A percentile compares a stretch with the other conserved stretches of the same genome.
phyloP scores from a whole-genome alignment of 2,329 filamentous ascomycete genomes.

The Verticillium klebahnii region DNA sequence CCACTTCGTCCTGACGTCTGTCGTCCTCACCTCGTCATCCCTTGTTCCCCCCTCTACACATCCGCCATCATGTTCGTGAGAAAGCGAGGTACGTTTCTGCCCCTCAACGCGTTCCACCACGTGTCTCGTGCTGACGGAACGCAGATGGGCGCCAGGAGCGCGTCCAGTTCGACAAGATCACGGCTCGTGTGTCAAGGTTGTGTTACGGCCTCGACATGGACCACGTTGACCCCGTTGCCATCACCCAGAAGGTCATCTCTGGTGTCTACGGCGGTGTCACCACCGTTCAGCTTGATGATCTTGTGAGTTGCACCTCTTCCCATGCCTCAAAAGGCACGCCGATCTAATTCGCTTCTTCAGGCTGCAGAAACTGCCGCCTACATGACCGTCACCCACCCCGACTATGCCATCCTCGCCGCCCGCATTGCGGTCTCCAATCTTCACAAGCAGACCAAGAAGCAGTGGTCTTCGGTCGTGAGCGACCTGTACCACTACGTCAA shows the following conservation, averaged over 20 bases:
- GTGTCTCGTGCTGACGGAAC: background rate
- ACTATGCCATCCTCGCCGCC: constrained; percentile 97
- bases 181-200: constrained; percentile 91
- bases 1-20: background rate
- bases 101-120: background rate
- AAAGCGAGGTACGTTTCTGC: constrained; percentile 51
- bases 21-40: constrained; percentile 15
- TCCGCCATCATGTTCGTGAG: constrained; percentile 53
- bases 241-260: constrained; percentile 98
- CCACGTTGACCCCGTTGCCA: constrained; percentile 95
- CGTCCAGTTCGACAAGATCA: constrained; percentile 99
- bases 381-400: constrained; percentile 99
- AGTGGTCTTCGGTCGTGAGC: constrained; percentile 91
- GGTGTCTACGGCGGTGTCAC: constrained; percentile 98
- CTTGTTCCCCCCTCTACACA: constrained; percentile 11
- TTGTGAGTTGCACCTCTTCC: constrained; percentile 56
- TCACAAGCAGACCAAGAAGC: constrained; percentile 99
- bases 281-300: constrained; percentile 91
- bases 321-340: background rate
- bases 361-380: constrained; percentile 98
- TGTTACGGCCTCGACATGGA: constrained; percentile 95
- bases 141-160: constrained; percentile 98
- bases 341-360: constrained; percentile 40
- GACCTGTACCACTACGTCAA: constrained; percentile 97
- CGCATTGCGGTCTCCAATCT: constrained; percentile 99